Evolutionary conservation across 306 rosid species (phyloP).

Genomic region (Vigna hirtella): DNA sequence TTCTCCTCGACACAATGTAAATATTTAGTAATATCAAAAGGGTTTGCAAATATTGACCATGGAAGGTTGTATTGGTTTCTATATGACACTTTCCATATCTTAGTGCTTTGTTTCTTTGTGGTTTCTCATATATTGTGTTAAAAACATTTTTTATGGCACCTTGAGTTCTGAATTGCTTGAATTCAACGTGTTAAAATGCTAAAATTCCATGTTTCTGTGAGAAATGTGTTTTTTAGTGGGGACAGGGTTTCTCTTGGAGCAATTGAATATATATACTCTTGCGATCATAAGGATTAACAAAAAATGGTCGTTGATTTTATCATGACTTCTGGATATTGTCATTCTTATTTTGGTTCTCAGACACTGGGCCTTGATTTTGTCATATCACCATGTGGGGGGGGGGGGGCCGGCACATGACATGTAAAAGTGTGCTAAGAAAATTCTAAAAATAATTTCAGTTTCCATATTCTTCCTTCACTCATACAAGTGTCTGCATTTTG

Average conservation of each 20-base stretch:
- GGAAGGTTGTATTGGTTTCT: neutral
- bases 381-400: neutral
- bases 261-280: conserved; percentile 27
- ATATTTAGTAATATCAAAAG: conserved; percentile 43
- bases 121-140: neutral
- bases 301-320: conserved; percentile 26
- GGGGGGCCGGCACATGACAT: neutral
- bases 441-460: no score
- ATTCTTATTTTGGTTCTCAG: no score
- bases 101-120: neutral
- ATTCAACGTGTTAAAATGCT: neutral
- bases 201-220: neutral
- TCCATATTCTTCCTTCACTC: no score
- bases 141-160: neutral
- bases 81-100: neutral
- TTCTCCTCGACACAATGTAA: conserved; percentile 48
- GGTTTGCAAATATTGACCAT: conserved; percentile 32
- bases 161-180: neutral
- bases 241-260: conserved; percentile 5
- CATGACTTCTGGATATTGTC: conserved; percentile 33
- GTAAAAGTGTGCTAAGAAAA: neutral
- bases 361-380: no score
- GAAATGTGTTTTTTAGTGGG: conserved; percentile 32
- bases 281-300: conserved; percentile 15
- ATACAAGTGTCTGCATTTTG: no score